A percentile compares a stretch with the other conserved stretches of the same genome.
phyloP scores from a whole-genome alignment of 805 yeast species.

The Starmerella khaoyaiensis region DNA sequence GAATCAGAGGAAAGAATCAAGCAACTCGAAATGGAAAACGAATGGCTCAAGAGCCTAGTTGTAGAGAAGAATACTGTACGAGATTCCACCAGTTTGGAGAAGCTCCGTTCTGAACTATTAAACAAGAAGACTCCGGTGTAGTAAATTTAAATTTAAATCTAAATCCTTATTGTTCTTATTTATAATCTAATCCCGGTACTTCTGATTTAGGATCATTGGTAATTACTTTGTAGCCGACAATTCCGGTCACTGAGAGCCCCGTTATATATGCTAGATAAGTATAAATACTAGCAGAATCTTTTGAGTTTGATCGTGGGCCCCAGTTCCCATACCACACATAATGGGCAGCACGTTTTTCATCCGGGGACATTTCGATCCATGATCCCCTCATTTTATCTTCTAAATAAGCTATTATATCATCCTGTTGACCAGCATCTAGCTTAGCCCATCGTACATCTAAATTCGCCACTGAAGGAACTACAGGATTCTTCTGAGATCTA shows the following conservation, averaged over 20 bases:
- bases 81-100: slow-evolving; percentile 23
- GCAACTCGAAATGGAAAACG: slow-evolving; percentile 87
- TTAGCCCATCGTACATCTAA: slow-evolving; percentile 26
- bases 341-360: slow-evolving; percentile 27
- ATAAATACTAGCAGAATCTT: slow-evolving; percentile 17
- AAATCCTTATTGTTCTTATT: too few relatives aligned
- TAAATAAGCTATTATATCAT: slow-evolving; percentile 28
- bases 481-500: slow-evolving; percentile 26
- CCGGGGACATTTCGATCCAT: slow-evolving; percentile 25
- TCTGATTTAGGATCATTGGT: slow-evolving; percentile 4
- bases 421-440: slow-evolving; percentile 29
- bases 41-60: slow-evolving; percentile 67
- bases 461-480: slow-evolving; percentile 24
- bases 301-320: slow-evolving; percentile 28
- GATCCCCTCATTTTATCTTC: slow-evolving; percentile 29
- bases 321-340: slow-evolving; percentile 28
- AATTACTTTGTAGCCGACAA: slow-evolving; percentile 22
- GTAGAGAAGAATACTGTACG: slow-evolving; percentile 49
- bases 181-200: slow-evolving; percentile 12
- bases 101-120: slow-evolving; percentile 15
- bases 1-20: slow-evolving; percentile 60
- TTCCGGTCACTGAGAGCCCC: slow-evolving; percentile 18
- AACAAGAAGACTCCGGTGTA: slow-evolving; percentile 2
- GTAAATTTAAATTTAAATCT: too few relatives aligned
- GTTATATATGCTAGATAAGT: slow-evolving; percentile 17